Conservation (phyloP, 106 monocot genomes). For the Vanilla planifolia region DNA sequence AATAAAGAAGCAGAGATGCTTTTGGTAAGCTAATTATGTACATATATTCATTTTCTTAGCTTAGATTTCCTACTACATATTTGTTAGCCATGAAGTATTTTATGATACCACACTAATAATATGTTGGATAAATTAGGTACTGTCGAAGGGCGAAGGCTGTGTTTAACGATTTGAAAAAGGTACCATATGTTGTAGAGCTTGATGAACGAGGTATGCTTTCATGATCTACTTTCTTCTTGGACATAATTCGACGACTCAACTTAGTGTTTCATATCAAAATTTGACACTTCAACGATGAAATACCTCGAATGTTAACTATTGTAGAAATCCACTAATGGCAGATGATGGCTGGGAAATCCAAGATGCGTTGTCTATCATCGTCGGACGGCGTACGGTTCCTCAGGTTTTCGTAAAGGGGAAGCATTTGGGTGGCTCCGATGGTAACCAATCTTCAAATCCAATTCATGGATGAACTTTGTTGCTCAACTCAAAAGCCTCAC, state of each 20-base stretch:
- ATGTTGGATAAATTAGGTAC: conserved; percentile 12
- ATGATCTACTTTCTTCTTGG: background rate
- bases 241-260: too few species aligned
- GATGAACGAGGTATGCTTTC: conserved; percentile 16
- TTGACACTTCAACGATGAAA: too few species aligned
- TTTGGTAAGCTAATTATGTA: too few species aligned
- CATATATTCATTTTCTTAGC: too few species aligned
- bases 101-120: background rate
- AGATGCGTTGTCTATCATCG: conserved; percentile 11
- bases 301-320: too few species aligned
- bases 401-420: conserved; percentile 29
- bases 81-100: background rate
- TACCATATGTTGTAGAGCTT: conserved; percentile 22
- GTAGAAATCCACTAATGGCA: too few species aligned
- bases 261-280: too few species aligned
- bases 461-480: background rate
- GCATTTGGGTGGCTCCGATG: conserved; percentile 36
- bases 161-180: conserved; percentile 21
- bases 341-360: conserved; percentile 23
- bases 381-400: conserved; percentile 23
- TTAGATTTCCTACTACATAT: background rate
- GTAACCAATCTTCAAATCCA: conserved; percentile 8
- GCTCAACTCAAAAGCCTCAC: background rate
- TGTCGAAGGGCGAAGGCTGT: conserved; percentile 20
- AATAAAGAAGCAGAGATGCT: too few species aligned